Evolutionary conservation across 495 filamentous ascomycete genomes (phyloP).

Genomic region (Chaetomidium leptoderma): DNA sequence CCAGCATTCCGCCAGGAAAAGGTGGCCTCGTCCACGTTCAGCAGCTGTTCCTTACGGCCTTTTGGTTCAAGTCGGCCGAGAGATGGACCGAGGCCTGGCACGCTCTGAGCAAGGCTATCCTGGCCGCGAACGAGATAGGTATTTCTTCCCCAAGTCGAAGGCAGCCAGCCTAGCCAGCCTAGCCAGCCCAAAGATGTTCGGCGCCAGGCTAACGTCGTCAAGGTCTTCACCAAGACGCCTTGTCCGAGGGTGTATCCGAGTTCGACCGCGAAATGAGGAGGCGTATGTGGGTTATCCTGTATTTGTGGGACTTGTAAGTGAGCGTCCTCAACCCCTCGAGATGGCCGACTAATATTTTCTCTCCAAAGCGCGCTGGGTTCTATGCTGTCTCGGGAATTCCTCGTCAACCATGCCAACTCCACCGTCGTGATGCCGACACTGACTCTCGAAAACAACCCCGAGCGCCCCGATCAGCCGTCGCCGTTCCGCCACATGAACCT

Average conservation of each 20-base stretch:
- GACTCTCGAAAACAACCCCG: slow-evolving; percentile 35
- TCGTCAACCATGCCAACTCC: slow-evolving; percentile 38
- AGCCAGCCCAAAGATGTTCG: neutral
- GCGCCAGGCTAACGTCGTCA: slow-evolving; percentile 11
- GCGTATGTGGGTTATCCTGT: slow-evolving; percentile 42
- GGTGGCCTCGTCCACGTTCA: slow-evolving; percentile 48
- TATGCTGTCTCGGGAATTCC: slow-evolving; percentile 36
- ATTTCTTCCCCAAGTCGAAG: neutral
- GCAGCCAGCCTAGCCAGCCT: too few species aligned
- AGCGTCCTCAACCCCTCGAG: neutral
- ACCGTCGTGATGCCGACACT: slow-evolving; percentile 36
- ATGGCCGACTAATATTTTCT: neutral
- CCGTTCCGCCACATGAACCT: slow-evolving; percentile 42
- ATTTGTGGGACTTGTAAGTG: slow-evolving; percentile 40
- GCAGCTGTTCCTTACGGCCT: slow-evolving; percentile 49
- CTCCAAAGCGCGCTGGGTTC: slow-evolving; percentile 36
- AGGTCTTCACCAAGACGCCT: slow-evolving; percentile 46
- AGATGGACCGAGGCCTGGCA: slow-evolving; percentile 54
- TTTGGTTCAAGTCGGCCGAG: slow-evolving; percentile 52
- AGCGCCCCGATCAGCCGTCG: slow-evolving; percentile 36
- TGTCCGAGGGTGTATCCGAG: slow-evolving; percentile 38
- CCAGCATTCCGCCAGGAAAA: slow-evolving; percentile 43
- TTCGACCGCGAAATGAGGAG: slow-evolving; percentile 45
- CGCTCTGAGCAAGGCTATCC: slow-evolving; percentile 42
- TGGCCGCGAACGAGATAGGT: slow-evolving; percentile 52